Base-by-base conservation (phyloP, 2,329 filamentous ascomycete genomes). In the Cercospora sojina region DNA sequence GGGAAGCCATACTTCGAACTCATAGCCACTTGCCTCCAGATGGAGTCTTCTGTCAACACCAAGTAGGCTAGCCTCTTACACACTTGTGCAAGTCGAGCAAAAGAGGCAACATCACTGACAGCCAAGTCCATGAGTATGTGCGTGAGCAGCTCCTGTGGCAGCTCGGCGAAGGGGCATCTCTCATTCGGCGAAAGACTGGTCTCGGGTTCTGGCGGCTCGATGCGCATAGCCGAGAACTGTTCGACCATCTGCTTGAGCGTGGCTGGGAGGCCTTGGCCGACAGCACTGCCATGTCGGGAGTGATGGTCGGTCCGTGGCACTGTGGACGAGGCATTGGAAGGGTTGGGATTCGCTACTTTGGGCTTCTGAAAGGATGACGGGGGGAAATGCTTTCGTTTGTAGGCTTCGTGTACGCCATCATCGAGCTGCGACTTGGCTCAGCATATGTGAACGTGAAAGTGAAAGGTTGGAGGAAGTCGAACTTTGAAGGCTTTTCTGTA, bases 401-500 rank as follows among this genome's bases (percentile, higher is more conserved):
- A 99, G 64, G 86, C 84, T 74, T 91, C 87, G 77, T 99, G 93
- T 61, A 99, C 94, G 13, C 84, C 83, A 64, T 89, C 85, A 77
- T 98, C 95, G 79, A 99, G 87, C 90, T 94, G 71, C 8, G 64
- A 74, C 74, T 66, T 73, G 74, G 68, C 73, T 77, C 69, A 75
- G 74, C 70, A 76, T 69, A 32, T n/a, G 41, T 29, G 31, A 23
- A 35, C 38, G 23, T 64, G 57, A 43, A 27, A 27, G 43, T 38
- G 38, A 12, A 60, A 41, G 27, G 59, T 31, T 32, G 62, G 25
- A 29, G 55, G 41, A 43, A 55, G 49, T 35, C 84, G 66, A 80
- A 94, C 92, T 77, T 90, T 88, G 78, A 96, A 98, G 0, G 95
- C 95, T 78, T 90, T 93, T 56, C 95, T 88, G 78, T 99, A 99